Base-by-base conservation (phyloP, 768 basidiomycete species). In the Pisolithus albus region DNA sequence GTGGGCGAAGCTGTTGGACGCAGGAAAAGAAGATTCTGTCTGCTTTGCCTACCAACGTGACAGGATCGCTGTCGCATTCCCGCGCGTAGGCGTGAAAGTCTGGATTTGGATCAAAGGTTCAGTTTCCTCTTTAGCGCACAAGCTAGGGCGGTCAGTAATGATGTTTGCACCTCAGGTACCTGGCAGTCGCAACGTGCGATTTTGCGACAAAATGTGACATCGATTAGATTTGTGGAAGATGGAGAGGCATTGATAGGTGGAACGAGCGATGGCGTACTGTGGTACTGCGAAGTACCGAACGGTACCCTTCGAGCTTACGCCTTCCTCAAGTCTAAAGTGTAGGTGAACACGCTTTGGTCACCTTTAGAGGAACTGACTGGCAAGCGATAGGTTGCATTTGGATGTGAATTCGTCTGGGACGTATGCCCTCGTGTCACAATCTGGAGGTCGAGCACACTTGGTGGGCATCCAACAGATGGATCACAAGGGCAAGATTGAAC, bases 181-280 rank as follows among this genome's bases (percentile, higher is more conserved):
- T 86, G 84, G 86, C 75, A 79, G 53, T 65, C 74, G 1, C 82
- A 86, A 52, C 74, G 84, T 49, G 77, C 82, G 44, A 85, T 87
- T 50, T 56, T 77, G 50, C 75, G 83, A 48, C 79, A 78, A 55
- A 82, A 84, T 49, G 81, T 86, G 44, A 82, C 82, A 7, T 74
- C 78, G 4, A 74, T 87, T 52, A 74, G 72, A 57, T 86, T 87
- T 59, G 72, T 84, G 8, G 76, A 82, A 21, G 79, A 79, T 30
- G 86, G 85, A 0, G 72, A 73, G 36, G 82, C 79, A 45, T 67
- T 87, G 42, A 67, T 87, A 21, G 84, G 86, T 1, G 86, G 84
- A 2, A 86, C 86, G 26, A 75, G 74, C 49, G 84, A 87, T 57
- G 85, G 85, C 10, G 80, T 82, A 18, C 58, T 87, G 84, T 86